Base-by-base conservation (phyloP, 768 basidiomycete species). In the Amanita brunnescens region DNA sequence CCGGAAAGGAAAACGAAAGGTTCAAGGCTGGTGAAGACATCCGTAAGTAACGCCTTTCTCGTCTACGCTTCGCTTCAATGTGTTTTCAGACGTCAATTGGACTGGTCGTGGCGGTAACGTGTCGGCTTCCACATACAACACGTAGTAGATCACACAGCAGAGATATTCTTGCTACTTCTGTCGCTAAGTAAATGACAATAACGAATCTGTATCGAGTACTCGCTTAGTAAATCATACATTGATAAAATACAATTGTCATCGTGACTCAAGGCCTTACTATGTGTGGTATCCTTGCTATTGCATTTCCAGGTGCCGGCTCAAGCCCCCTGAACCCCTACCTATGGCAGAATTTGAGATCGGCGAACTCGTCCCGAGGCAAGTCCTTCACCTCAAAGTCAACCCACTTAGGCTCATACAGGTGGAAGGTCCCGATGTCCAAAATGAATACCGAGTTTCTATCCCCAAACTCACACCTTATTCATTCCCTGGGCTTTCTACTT, bases 71-170 rank as follows among this genome's bases (percentile, higher is more conserved):
- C 13, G 50, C 23, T 50, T 47, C 34, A n/a, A 49, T 54, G 45
- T 21, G 14, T 45, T 14, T 32, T 10, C 54, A 88, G 95, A 99
- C 73, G 77, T 95, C 73, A 97, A 96, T 78, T 98, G 95, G 95
- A 98, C 94, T 59, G 95, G 95, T 41, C 91, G 91, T 58, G 95
- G 95, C 46, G 95, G 95, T 58, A 91, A 85, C 59, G 92, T 95
- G 51, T 91, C 95, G 49, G 87, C 93, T 34, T 85, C 81, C 55
- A 82, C 86, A 47, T 98, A 98, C 79, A 75, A 70, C 63, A 73
- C 78, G 58, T 79, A 68, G 63, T 41, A 57, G 50, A 57, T 51
- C 41, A 12, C 9, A 33, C n/a, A 35, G 14, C 5, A 16, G 29
- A 26, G 7, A 10, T 8, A 33, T 10, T 21, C 5, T 13, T 44